A percentile compares a stretch with the other conserved stretches of the same genome.
Conservation (phyloP, 306 rosid species). For the Albizia julibrissin region DNA sequence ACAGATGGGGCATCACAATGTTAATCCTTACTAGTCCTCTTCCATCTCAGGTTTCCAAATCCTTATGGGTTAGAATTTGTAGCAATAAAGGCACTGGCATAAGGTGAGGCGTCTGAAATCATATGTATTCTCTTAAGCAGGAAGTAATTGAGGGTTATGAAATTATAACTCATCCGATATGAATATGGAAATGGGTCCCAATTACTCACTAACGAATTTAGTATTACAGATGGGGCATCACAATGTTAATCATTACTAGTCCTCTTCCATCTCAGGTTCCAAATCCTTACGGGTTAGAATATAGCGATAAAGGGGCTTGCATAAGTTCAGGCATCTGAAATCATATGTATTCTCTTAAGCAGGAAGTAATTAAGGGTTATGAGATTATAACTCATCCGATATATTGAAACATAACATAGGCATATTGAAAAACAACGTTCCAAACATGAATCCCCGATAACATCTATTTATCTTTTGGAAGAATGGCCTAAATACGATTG, state of each 20-base stretch:
- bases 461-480: not conserved
- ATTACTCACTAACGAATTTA: not conserved
- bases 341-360: not conserved
- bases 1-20: not conserved
- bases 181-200: not conserved
- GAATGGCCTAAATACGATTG: not conserved
- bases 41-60: not conserved
- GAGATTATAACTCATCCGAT: not conserved
- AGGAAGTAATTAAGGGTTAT: not conserved
- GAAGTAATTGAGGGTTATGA: not conserved
- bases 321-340: not conserved
- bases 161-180: not conserved
- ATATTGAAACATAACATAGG: not conserved
- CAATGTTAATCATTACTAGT: not conserved
- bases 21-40: not conserved
- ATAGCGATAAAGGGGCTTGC: not conserved
- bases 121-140: not conserved
- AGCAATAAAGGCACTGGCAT: not conserved
- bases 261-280: not conserved
- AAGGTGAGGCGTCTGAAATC: not conserved
- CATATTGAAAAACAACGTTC: not conserved
- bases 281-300: slow-evolving; percentile 3
- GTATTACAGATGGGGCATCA: not conserved
- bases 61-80: slow-evolving; percentile 9
- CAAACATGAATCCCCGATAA: not conserved